Evolutionary conservation across 306 rosid species (phyloP).

Genomic region (Cucurbita maxima): DNA sequence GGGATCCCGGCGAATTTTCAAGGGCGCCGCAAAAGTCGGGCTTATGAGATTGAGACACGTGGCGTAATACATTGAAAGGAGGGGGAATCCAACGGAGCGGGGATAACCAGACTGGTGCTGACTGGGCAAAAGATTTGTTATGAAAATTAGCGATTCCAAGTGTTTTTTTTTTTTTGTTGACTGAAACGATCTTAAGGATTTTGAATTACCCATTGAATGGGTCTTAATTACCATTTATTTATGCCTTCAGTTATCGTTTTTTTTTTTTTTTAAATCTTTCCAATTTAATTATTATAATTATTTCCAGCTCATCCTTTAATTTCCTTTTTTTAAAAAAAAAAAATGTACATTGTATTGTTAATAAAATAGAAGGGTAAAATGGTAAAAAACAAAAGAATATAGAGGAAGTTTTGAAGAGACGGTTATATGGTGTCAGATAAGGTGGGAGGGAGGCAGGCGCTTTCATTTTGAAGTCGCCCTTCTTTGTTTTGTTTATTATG

Average conservation of each 20-base stretch:
- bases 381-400: background rate
- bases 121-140: constrained; percentile 15
- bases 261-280: background rate
- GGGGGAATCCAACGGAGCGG: constrained; percentile 13
- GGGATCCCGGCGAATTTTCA: constrained; percentile 4
- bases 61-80: background rate
- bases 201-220: background rate
- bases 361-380: background rate
- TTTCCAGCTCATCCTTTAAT: background rate
- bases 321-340: background rate
- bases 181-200: constrained; percentile 13
- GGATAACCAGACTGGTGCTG: constrained; percentile 12
- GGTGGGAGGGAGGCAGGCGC: constrained; percentile 34
- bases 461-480: constrained; percentile 2
- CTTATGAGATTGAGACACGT: constrained; percentile 12
- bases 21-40: constrained; percentile 20
- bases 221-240: background rate
- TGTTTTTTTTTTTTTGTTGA: constrained; percentile 34
- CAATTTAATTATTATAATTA: background rate
- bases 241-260: background rate
- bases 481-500: background rate
- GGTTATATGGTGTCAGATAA: constrained; percentile 9
- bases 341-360: background rate
- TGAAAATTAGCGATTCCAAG: constrained; percentile 20
- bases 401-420: background rate